Base-by-base conservation (phyloP, 2,329 filamentous ascomycete species). In the Scedosporium minutisporum region DNA sequence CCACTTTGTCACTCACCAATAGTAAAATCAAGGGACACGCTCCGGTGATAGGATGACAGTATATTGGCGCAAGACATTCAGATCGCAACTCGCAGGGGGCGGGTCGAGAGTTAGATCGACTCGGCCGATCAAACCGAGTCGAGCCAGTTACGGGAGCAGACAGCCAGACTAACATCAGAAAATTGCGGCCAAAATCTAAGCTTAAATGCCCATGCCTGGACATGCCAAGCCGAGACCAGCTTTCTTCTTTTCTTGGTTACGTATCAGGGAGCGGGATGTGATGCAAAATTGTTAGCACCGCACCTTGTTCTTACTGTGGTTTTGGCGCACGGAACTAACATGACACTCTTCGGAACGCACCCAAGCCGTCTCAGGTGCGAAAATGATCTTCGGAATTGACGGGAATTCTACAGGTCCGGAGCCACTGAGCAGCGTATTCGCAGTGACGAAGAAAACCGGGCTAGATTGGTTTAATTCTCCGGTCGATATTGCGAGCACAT, bases 101-200 rank as follows among this genome's bases (percentile, higher is more conserved):
- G 14, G 6, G 21, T 25, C 23, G 5, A 18, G 27, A 53, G 59
- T 61, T 33, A 55, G 59, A 53, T 61, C 59, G 59, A 16, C 44
- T 61, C 44, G 44, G 59, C 2, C 44, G 59, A 61, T 61, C 59
- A 61, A 33, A 61, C 59, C 3, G 25, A 18, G n/a, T 29, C 38
- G 23, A 53, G 18, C 51, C 51, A 55, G n/a, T 48, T 48, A 48
- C 10, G 44, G 10, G n/a, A 48, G 44, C 44, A 7, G 16, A n/a
- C 18, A n/a, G 7, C 6, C 16, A 7, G 44, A 48, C 44, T 18
- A 48, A n/a, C 44, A 48, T 48, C 44, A 21, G 44, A 7, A 48
- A 48, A 48, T 18, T 48, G 44, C 44, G 7, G n/a, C 44, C 7
- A 23, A 27, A 27, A 55, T 23, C 18, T 55, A 55, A 55, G 51